These are phyloP conservation scores for Thelonectria olida DNA, from an alignment of 2,329 filamentous ascomycete genomes.

Conservation along the genomic window DNA sequence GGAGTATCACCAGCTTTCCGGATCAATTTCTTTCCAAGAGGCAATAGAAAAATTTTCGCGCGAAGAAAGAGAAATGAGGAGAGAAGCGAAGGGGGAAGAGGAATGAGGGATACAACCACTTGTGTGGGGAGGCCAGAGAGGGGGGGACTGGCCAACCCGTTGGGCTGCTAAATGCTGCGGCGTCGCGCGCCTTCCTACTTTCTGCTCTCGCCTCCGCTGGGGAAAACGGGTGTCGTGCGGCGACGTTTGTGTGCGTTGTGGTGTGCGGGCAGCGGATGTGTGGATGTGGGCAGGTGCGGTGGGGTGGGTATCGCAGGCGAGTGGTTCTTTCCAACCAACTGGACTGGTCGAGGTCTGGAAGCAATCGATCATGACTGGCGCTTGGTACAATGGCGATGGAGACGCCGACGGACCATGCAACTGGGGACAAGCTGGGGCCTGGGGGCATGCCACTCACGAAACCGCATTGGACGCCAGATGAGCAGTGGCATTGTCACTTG, in stretches of 20 bases:
- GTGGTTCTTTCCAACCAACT: slow-evolving; percentile 16
- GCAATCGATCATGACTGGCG: slow-evolving; percentile 10
- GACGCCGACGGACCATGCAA: too few relatives aligned
- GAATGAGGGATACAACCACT: slow-evolving; percentile 17
- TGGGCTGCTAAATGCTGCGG: slow-evolving; percentile 13
- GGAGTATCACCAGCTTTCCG: slow-evolving; percentile 15
- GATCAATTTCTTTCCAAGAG: slow-evolving; percentile 25
- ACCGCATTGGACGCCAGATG: not conserved
- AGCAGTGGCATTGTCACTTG: not conserved
- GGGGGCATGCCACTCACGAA: not conserved
- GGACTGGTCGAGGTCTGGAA: slow-evolving; percentile 14
- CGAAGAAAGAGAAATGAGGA: slow-evolving; percentile 36
- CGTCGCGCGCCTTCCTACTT: slow-evolving; percentile 18
- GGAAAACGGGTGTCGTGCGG: slow-evolving; percentile 10
- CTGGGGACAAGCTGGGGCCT: not conserved
- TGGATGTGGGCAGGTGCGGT: slow-evolving; percentile 9
- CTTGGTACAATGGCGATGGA: not conserved
- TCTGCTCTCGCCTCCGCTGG: slow-evolving; percentile 15
- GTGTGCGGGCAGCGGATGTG: not conserved
- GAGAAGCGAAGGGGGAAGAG: slow-evolving; percentile 25
- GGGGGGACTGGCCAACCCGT: not conserved
- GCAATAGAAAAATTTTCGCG: slow-evolving; percentile 36
- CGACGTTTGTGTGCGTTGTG: slow-evolving; percentile 8
- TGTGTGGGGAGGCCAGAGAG: slow-evolving; percentile 20
- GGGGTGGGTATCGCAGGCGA: slow-evolving; percentile 1